Conservation (phyloP, 306 rosid genomes). For the Gynostemma pentaphyllum region DNA sequence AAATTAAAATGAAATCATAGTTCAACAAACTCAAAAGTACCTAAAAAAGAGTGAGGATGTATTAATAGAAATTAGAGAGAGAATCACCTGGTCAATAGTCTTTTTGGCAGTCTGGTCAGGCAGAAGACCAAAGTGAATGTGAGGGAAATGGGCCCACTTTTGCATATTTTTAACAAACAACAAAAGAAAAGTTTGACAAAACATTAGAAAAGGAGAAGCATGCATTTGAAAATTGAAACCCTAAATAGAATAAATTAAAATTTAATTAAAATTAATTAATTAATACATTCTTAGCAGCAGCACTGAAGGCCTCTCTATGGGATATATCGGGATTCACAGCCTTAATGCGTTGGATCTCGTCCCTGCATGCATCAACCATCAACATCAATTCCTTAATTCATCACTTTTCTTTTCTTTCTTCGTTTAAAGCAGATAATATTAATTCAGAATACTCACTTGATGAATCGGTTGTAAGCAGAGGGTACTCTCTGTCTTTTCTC, state of each 20-base stretch:
- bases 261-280: too few relatives aligned
- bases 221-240: background rate
- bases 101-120: conserved; percentile 87
- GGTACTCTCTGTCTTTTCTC: conserved; percentile 99
- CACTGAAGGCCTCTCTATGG: conserved; percentile 98
- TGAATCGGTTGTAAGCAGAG: conserved; percentile 99
- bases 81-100: conserved; percentile 58
- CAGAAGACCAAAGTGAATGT: conserved; percentile 91
- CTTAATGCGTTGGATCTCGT: conserved; percentile 96
- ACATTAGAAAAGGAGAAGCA: background rate
- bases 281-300: conserved; percentile 96
- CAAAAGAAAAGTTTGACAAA: conserved; percentile 3
- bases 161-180: conserved; percentile 24
- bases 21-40: background rate
- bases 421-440: too few relatives aligned
- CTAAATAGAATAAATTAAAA: conserved; percentile 13
- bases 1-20: background rate
- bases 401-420: background rate
- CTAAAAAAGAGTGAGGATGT: background rate
- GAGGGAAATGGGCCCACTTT: conserved; percentile 99
- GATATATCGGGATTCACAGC: conserved; percentile 96
- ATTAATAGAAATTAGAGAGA: conserved; percentile 17
- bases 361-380: conserved; percentile 31
- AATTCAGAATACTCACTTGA: conserved; percentile 91
- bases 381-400: background rate